phyloP scores from a whole-genome alignment of 139 green algal genomes.

The Mychonastes homosphaera region DNA sequence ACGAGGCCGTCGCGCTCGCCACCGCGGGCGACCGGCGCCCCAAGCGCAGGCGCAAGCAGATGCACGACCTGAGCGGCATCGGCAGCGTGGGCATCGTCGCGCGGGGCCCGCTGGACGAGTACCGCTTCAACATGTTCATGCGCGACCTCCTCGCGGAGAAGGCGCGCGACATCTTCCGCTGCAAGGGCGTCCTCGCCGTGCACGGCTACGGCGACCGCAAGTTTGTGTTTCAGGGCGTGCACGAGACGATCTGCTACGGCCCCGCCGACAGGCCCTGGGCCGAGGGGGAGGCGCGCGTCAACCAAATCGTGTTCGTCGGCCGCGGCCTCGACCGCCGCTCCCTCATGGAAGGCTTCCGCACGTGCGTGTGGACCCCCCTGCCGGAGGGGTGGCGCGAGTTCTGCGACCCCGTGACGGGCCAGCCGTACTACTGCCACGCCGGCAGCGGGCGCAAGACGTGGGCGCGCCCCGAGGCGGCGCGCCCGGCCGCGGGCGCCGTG shows the following conservation, averaged over 20 bases:
- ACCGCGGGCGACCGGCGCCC: slow-evolving; percentile 49
- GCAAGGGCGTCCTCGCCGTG: slow-evolving; percentile 69
- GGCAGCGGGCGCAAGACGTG: slow-evolving; percentile 54
- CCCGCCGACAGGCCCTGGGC: slow-evolving; percentile 44
- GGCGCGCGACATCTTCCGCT: slow-evolving; percentile 73
- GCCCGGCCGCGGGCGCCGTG: background rate
- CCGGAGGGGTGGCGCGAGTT: slow-evolving; percentile 67
- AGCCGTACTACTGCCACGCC: slow-evolving; percentile 61
- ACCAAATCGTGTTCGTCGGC: slow-evolving; percentile 80
- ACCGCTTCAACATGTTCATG: slow-evolving; percentile 84
- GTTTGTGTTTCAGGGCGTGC: slow-evolving; percentile 82
- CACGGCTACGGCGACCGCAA: slow-evolving; percentile 50
- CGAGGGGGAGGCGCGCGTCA: slow-evolving; percentile 49
- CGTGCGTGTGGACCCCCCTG: slow-evolving; percentile 63
- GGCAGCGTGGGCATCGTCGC: slow-evolving; percentile 60
- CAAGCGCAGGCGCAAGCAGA: slow-evolving; percentile 41
- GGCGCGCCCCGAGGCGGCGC: slow-evolving; percentile 29
- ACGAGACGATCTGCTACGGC: slow-evolving; percentile 75
- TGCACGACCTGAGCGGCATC: slow-evolving; percentile 63
- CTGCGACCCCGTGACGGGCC: slow-evolving; percentile 32
- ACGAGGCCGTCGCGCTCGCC: background rate
- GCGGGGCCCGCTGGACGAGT: slow-evolving; percentile 55
- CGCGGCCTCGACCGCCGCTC: slow-evolving; percentile 47
- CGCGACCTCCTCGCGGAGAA: slow-evolving; percentile 63
- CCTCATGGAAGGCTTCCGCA: slow-evolving; percentile 29